phyloP scores from a whole-genome alignment of 164 flowering plant species.

The Warburgia ugandensis region DNA sequence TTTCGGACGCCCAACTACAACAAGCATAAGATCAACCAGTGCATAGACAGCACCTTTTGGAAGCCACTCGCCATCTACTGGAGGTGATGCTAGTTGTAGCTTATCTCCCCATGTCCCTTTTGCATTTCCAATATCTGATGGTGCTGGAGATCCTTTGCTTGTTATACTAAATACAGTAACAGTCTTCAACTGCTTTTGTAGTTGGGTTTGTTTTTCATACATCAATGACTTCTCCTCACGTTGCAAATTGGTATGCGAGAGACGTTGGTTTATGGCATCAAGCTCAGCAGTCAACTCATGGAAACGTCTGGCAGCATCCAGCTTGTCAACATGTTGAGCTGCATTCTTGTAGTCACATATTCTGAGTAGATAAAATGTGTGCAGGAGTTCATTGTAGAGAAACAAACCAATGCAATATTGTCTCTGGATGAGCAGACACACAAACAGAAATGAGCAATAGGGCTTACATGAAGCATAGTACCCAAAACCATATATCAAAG shows the following conservation, averaged over 20 bases:
- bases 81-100: slow-evolving; percentile 72
- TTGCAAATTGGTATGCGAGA: slow-evolving; percentile 45
- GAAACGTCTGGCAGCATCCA: slow-evolving; percentile 58
- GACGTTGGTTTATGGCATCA: slow-evolving; percentile 46
- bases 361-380: slow-evolving; percentile 70
- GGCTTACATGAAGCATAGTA: too few species aligned
- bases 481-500: not conserved
- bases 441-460: not conserved
- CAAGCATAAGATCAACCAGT: slow-evolving; percentile 76
- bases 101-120: slow-evolving; percentile 45
- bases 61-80: slow-evolving; percentile 91
- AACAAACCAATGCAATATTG: slow-evolving; percentile 64
- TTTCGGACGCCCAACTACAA: slow-evolving; percentile 76
- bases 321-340: slow-evolving; percentile 57
- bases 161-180: slow-evolving; percentile 24
- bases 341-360: slow-evolving; percentile 87
- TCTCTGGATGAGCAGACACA: slow-evolving; percentile 27
- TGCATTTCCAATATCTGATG: slow-evolving; percentile 36
- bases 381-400: slow-evolving; percentile 77
- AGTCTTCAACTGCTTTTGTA: slow-evolving; percentile 47
- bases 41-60: slow-evolving; percentile 83
- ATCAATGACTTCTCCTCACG: slow-evolving; percentile 48
- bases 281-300: slow-evolving; percentile 47
- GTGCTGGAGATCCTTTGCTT: slow-evolving; percentile 33
- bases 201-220: slow-evolving; percentile 36